These are phyloP conservation scores for Diaporthe humulicola DNA, from an alignment of 2,329 filamentous ascomycete species.

Conservation along the genomic window DNA sequence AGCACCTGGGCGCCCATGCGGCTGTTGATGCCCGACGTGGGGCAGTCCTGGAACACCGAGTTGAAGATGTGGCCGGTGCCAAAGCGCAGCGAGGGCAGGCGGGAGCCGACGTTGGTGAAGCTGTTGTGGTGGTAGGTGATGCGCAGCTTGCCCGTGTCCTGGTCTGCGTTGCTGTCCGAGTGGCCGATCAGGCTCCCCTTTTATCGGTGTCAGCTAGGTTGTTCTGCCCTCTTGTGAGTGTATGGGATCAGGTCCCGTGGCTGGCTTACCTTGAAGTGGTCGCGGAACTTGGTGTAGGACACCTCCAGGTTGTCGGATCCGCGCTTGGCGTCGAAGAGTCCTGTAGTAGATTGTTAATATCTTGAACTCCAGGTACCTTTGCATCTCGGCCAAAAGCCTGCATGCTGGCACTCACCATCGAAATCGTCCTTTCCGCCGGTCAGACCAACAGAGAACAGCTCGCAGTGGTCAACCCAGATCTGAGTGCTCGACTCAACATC, in stretches of 20 bases:
- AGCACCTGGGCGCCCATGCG: conserved; percentile 35
- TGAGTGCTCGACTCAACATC: conserved; percentile 52
- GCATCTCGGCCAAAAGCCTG: neutral
- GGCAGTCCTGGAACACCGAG: conserved; percentile 36
- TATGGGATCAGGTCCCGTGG: rapidly evolving
- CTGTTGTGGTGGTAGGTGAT: conserved; percentile 65
- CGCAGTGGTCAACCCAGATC: conserved; percentile 67
- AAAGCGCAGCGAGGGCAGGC: conserved; percentile 62
- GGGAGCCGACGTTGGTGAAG: conserved; percentile 60
- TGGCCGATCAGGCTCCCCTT: conserved; percentile 67
- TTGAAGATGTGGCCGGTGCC: conserved; percentile 64
- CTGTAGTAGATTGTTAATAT: conserved; percentile 41
- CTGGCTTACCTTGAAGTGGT: conserved; percentile 67
- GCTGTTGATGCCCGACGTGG: conserved; percentile 31
- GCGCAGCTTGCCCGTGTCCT: conserved; percentile 59
- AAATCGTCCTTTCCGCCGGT: conserved; percentile 69
- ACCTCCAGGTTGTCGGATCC: conserved; percentile 62
- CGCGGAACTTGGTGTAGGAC: conserved; percentile 47
- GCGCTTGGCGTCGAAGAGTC: conserved; percentile 67
- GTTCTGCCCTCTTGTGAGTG: neutral
- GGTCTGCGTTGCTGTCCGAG: conserved; percentile 66
- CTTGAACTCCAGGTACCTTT: neutral
- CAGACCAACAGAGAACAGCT: conserved; percentile 61
- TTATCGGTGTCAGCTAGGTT: neutral
- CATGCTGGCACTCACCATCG: conserved; percentile 47